Base-by-base conservation (phyloP, 805 yeast genomes). In the Starmerella stigmatis region DNA sequence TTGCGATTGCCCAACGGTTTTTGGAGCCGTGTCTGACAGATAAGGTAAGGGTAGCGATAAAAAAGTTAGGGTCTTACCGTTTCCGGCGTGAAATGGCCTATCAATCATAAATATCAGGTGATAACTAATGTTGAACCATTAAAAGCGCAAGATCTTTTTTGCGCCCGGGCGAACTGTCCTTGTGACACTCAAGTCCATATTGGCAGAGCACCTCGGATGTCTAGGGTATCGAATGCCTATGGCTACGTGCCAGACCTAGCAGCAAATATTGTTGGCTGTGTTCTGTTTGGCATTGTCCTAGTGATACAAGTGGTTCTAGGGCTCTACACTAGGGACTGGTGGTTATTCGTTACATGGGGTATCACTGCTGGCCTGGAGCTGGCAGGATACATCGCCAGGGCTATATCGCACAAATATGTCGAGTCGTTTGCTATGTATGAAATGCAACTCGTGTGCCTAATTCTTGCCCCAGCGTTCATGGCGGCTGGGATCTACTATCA, bases 401-500 rank as follows among this genome's bases (percentile, higher is more conserved):
- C 72, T 44, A 68, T 79, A 2, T 68, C 71, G 16, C 51, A 58
- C 35, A 58, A 72, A 51, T 47, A 53, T 20, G 58, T 61, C 2
- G 30, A 50, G 13, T 56, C 63, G 29, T 51, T 63, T 32, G 60
- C 69, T 41, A 64, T 69, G 23, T 86, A 70, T 57, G 57, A 81
- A 34, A 63, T 78, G 55, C 94, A 86, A 60, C 72, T 80, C 51
- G 72, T 78, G 45, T 69, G 79, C 55, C 64, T 85, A 45, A 83
- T 89, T 0, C 62, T 86, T 39, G 89, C 85, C 0, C 95, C 95
- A 0, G 85, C 84, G 17, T 81, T 86, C 60, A 67, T 82, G 36
- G 81, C 83, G 83, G 95, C 82, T 4, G 94, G 89, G 1, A 68
- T 86, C 3, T 86, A 86, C 63, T 80, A 72, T 52, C 67, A 78